Conservation (phyloP, 1,284 basidiomycete genomes). For the Cutaneotrichosporon spelunceum region DNA sequence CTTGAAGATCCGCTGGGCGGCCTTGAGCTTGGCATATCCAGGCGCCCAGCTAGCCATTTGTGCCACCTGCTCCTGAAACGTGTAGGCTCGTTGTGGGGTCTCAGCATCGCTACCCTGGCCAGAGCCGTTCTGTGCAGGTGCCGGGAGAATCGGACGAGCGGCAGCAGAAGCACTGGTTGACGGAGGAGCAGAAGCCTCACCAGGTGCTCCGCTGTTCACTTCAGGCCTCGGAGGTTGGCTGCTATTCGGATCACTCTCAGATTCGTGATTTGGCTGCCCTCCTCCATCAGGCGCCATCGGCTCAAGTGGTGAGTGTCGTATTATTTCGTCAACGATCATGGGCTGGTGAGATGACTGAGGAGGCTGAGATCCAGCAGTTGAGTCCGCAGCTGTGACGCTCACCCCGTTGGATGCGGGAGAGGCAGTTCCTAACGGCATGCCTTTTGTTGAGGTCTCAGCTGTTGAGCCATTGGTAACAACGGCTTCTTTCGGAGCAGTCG, state of each 20-base stretch:
- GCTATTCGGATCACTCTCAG: background rate
- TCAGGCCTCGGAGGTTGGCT: background rate
- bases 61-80: conserved; percentile 56
- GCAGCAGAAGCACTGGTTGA: background rate
- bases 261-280: background rate
- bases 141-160: background rate
- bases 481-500: too few species aligned
- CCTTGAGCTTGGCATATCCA: conserved; percentile 69
- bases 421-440: background rate
- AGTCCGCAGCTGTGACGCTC: background rate
- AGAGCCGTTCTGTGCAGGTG: background rate
- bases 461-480: background rate
- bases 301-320: background rate
- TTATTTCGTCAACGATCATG: background rate
- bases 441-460: background rate
- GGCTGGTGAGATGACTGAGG: background rate
- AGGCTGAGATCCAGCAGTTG: background rate
- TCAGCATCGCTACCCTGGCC: background rate
- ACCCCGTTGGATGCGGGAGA: background rate
- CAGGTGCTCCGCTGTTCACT: background rate
- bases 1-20: conserved; percentile 10
- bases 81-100: background rate
- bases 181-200: background rate
- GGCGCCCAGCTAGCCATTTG: background rate
- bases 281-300: background rate